Base-by-base conservation (phyloP, 345 rosid genomes). In the Populus pruinosa region DNA sequence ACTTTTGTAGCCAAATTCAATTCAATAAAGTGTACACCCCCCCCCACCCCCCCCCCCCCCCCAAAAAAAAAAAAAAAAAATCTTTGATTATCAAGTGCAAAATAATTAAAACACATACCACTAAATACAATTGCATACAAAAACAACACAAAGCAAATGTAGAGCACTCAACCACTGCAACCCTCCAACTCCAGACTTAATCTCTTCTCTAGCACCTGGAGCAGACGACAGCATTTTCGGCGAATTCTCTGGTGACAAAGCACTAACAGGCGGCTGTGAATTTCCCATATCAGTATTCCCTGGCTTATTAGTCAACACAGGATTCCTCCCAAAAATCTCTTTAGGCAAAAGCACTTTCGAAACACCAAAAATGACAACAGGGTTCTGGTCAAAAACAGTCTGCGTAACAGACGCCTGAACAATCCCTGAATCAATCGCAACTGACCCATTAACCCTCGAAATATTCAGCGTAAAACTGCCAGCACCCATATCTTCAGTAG, bases 341-440 rank as follows among this genome's bases (percentile, higher is more conserved):
- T 83, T 93, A 3, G 98, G 98, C 78, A 93, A 82, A 69, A 96
- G 80, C 21, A 96, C 99, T 71, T 76, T 87, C 23, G 99, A 96
- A 33, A 96, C 89, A 27, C 98, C 98, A 65, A 96, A 96, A 47
- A 93, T 93, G 10, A 94, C 87, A 50, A 96, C 88, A 1, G 97
- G 98, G 10, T 96, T 93, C 85, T 96, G 93, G 73, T 96, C 97
- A 79, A 90, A 80, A 2, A 94, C 93, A 3, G 95, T 96, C 79
- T 91, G 97, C 2, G 98, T 93, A 72, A 96, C 92, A 2, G 92
- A 87, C 1, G 97, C 97, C 70, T 87, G 94, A 70, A 93, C 91
- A 20, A 96, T 71, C 36, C 99, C 97, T 7, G 97, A 78, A 70
- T 91, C 87, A 16, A 96, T 90, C 6, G 95, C 90, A 1, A 92